These are phyloP conservation scores for Lipomyces anomalus DNA, from an alignment of 805 yeast genomes.

Conservation along the genomic window DNA sequence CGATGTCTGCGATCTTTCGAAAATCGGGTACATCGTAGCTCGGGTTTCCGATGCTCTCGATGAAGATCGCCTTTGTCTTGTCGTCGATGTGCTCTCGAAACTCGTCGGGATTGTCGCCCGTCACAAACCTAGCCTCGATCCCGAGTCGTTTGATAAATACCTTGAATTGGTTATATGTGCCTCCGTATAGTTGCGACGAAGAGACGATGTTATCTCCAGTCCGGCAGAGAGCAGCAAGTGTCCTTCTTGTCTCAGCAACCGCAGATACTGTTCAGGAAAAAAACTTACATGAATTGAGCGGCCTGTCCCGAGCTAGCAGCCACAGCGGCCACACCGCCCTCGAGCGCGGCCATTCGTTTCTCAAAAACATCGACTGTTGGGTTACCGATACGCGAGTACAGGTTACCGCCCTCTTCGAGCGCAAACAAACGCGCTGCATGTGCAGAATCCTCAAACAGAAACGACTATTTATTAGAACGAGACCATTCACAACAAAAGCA, in stretches of 20 bases:
- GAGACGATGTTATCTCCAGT: constrained; percentile 88
- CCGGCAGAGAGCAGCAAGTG: constrained; percentile 30
- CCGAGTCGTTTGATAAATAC: constrained; percentile 87
- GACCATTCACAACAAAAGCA: background rate
- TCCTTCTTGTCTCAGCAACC: constrained; percentile 6
- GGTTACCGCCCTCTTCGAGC: constrained; percentile 73
- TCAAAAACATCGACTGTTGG: constrained; percentile 92
- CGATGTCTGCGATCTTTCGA: constrained; percentile 63
- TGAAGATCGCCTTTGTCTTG: constrained; percentile 81
- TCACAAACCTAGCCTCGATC: constrained; percentile 75
- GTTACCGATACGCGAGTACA: constrained; percentile 85
- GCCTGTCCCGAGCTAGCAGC: constrained; percentile 96
- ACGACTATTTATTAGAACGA: constrained; percentile 43
- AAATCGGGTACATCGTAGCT: constrained; percentile 89
- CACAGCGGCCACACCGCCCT: constrained; percentile 85
- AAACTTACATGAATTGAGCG: constrained; percentile 61
- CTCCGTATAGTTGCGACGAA: constrained; percentile 85
- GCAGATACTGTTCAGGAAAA: too few relatives aligned
- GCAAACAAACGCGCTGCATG: constrained; percentile 92
- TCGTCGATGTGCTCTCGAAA: constrained; percentile 71
- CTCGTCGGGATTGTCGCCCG: constrained; percentile 69
- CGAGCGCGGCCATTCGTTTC: constrained; percentile 85
- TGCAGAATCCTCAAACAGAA: constrained; percentile 77
- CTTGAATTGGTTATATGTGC: constrained; percentile 92
- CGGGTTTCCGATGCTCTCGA: constrained; percentile 92